Evolutionary conservation across 2,329 filamentous ascomycete species (phyloP), one percentile per base, ranked within the genome.

Genomic region (Talaromyces sp.): DNA sequence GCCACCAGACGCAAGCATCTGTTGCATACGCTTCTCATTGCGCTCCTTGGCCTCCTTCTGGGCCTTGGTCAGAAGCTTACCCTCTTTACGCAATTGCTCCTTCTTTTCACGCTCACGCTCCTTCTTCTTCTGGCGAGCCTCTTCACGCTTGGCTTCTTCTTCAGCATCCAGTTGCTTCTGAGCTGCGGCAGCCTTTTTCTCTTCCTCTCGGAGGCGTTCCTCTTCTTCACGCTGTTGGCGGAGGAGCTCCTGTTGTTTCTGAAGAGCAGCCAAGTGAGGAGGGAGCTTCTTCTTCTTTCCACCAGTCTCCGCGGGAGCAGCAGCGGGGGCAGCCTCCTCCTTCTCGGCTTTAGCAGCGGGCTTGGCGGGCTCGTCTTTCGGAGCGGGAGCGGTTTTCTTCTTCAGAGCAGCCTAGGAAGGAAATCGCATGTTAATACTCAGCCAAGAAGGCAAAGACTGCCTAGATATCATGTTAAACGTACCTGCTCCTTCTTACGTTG

Each of bases 401-500:
- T 96, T 96, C 79, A 92, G 91, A 24, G 89, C 86, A 61, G 91
- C 90, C 87, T 89, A 63, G 40, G 37, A 51, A 33, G 14, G 55
- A 41, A 40, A 56, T 44, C 50, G 49, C n/a, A 39, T 46, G 24
- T 16, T 24, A 20, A 16, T 8, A 7, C 10, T 36, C 33, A 6
- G n/a, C 3, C 3, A 9, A 5, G 13, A 13, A 13, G 35, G 19
- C 7, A 4, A 33, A n/a, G 20, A 24, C 17, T 39, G 2, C 14
- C n/a, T 17, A 19, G 32, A 19, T 2, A 14, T 29, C 20, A 10
- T 20, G 9, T 33, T 40, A 46, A 35, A 70, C 79, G 52, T 73
- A 94, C 91, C 84, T 97, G 89, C 76, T 99, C 94, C 85, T 92
- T 99, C 80, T 99, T 99, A 63, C 92, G 84, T 78, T 94, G 90